Evolutionary conservation across 805 yeast genomes (phyloP).

Genomic region (Hanseniaspora jakobsenii): DNA sequence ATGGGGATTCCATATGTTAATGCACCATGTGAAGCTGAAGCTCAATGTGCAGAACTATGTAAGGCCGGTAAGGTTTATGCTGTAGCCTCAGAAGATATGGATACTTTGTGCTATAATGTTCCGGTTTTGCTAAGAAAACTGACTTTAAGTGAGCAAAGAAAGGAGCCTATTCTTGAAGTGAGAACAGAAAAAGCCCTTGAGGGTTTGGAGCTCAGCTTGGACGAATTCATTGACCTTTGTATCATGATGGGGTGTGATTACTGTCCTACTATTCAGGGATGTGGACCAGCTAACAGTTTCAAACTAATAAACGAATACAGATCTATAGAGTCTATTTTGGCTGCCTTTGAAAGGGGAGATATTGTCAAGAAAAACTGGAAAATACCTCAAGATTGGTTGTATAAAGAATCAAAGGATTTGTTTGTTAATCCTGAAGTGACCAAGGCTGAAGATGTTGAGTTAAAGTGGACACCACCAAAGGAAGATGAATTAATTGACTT

Average conservation of each 20-base stretch:
- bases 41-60: conserved; percentile 92
- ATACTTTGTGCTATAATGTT: conserved; percentile 83
- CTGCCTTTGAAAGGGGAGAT: conserved; percentile 37
- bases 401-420: conserved; percentile 69
- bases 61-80: conserved; percentile 85
- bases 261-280: conserved; percentile 87
- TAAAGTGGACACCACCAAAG: conserved; percentile 87
- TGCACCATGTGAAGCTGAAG: conserved; percentile 98
- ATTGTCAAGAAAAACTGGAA: conserved; percentile 42
- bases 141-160: conserved; percentile 88
- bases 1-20: conserved; percentile 94
- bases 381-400: conserved; percentile 93
- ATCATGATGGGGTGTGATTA: conserved; percentile 93
- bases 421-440: conserved; percentile 74
- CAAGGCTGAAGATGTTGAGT: conserved; percentile 44
- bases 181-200: conserved; percentile 54
- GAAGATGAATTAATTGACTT: conserved; percentile 69
- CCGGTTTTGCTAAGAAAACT: conserved; percentile 74
- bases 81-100: conserved; percentile 98
- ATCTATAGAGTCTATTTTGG: conserved; percentile 65
- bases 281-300: conserved; percentile 90
- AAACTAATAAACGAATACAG: conserved; percentile 80
- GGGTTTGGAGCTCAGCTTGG: conserved; percentile 61
- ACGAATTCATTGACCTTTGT: conserved; percentile 79
- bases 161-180: conserved; percentile 82